phyloP scores from a whole-genome alignment of 371 early-diverging fungal species.

The Mucor sp. region DNA sequence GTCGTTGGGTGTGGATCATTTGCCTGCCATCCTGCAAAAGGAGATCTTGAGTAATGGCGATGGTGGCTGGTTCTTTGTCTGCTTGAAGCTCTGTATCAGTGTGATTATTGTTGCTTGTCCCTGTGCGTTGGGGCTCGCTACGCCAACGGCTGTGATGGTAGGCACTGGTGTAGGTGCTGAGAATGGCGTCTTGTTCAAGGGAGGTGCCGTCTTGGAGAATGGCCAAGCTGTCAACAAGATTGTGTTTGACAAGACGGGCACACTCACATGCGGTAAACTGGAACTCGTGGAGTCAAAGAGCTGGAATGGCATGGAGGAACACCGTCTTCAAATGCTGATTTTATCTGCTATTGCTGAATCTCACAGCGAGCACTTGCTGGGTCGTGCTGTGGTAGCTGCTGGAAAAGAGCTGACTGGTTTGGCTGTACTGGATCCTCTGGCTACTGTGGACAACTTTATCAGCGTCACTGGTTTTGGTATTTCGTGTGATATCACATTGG shows the following conservation, averaged over 20 bases:
- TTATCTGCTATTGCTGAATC: constrained; percentile 76
- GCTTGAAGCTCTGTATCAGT: constrained; percentile 88
- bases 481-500: constrained; percentile 52
- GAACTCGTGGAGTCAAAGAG: constrained; percentile 60
- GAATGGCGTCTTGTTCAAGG: constrained; percentile 87
- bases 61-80: constrained; percentile 76
- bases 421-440: constrained; percentile 34
- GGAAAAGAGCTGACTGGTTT: constrained; percentile 50
- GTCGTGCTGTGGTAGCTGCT: constrained; percentile 72
- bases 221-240: constrained; percentile 82
- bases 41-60: constrained; percentile 51
- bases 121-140: constrained; percentile 94
- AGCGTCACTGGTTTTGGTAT: constrained; percentile 83
- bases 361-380: constrained; percentile 88
- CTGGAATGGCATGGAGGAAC: constrained; percentile 17
- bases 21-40: constrained; percentile 60
- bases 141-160: constrained; percentile 98
- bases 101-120: constrained; percentile 98
- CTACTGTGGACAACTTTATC: constrained; percentile 58
- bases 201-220: constrained; percentile 81
- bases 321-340: constrained; percentile 21
- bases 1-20: constrained; percentile 38
- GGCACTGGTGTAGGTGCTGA: constrained; percentile 96
- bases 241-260: constrained; percentile 98
- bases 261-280: constrained; percentile 86